Conservation (phyloP, 768 basidiomycete species). For the Russula compacta region DNA sequence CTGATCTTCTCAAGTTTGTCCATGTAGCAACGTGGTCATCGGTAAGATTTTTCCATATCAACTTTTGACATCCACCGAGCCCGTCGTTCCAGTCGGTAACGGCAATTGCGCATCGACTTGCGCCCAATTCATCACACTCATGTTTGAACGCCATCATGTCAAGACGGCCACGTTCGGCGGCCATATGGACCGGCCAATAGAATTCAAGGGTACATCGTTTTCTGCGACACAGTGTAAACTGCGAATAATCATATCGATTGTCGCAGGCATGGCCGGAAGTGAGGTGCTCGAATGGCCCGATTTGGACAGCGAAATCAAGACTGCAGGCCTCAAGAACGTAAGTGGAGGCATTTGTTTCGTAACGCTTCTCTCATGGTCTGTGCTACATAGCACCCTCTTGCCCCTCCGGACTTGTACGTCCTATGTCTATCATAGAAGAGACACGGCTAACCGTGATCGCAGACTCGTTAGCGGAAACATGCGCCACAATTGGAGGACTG, state of each 20-base stretch:
- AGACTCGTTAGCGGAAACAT: neutral
- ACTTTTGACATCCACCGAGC: neutral
- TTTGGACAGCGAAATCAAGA: constrained; percentile 9
- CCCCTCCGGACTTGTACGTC: neutral
- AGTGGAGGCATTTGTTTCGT: neutral
- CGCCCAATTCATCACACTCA: constrained; percentile 45
- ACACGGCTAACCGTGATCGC: neutral
- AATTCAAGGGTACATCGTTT: constrained; percentile 35
- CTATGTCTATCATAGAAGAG: neutral
- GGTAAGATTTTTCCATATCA: neutral
- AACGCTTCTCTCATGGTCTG: neutral
- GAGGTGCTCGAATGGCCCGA: neutral
- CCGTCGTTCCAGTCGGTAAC: constrained; percentile 7
- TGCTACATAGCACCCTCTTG: neutral
- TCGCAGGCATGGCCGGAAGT: constrained; percentile 14
- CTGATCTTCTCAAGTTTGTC: neutral
- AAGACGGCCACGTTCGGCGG: constrained; percentile 46
- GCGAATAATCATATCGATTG: neutral
- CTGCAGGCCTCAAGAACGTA: constrained; percentile 26
- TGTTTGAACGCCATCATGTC: constrained; percentile 41
- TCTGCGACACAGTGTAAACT: neutral
- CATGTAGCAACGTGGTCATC: constrained; percentile 11
- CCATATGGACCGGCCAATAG: constrained; percentile 35
- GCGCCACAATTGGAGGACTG: neutral
- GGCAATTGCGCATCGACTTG: constrained; percentile 44